phyloP scores from a whole-genome alignment of 176 grass and related monocot genomes.

The Musa troglodytarum region DNA sequence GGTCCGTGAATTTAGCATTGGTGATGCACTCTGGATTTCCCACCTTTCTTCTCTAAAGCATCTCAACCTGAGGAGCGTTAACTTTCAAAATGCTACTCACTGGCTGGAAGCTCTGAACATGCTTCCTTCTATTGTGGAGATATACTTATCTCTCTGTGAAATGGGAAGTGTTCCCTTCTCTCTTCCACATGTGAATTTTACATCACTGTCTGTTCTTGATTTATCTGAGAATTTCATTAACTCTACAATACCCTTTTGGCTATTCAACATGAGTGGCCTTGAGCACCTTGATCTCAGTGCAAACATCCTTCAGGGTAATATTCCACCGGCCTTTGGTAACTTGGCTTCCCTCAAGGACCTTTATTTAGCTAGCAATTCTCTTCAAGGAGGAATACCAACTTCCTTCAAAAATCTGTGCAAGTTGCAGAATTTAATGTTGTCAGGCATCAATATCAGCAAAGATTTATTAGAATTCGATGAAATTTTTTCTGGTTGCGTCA shows the following conservation, averaged over 20 bases:
- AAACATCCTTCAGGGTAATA: not conserved
- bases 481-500: not conserved
- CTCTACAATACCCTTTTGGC: not conserved
- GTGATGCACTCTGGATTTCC: not conserved
- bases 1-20: not conserved
- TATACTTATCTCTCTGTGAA: not conserved
- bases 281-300: not conserved
- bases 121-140: not conserved
- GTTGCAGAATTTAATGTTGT: not conserved
- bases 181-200: not conserved
- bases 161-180: not conserved
- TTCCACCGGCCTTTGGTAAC: not conserved
- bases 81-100: not conserved
- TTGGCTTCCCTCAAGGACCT: not conserved
- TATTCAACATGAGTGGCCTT: not conserved
- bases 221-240: not conserved
- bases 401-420: not conserved
- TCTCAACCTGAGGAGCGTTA: not conserved
- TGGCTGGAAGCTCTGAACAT: not conserved
- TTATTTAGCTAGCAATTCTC: not conserved
- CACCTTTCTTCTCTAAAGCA: not conserved
- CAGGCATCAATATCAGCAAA: not conserved
- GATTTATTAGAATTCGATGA: not conserved
- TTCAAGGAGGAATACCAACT: not conserved
- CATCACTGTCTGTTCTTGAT: constrained; percentile 8